Evolutionary conservation across 805 yeast species (phyloP), one percentile per base, ranked within the genome.

Genomic region (Cyberlindnera lachancei): DNA sequence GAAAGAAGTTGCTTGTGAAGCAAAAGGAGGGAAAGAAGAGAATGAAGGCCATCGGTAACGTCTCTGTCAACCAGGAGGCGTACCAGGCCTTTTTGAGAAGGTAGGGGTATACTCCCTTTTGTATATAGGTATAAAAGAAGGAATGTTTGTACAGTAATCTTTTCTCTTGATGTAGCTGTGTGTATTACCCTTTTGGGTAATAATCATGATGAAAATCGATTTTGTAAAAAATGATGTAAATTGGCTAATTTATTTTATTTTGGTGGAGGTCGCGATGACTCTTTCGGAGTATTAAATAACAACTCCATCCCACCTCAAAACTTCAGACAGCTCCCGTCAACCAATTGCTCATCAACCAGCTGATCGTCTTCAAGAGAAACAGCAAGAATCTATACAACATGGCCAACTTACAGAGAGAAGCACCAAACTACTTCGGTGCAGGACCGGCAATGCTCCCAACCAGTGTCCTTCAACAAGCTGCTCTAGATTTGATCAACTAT

Each of bases 391-490:
- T 9, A 15, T 12, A 22, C 21, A 22, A 20, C 13, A 30, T 30
- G 27, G 32, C 32, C 14, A 30, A n/a, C 26, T 31, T 78, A 33
- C 68, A 72, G 29, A 74, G 90, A 64, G 77, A 68, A 55, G 78
- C 77, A 50, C 86, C 87, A 35, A 64, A 73, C 51, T 84, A 92
- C 56, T 92, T 86, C 51, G 98, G 97, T 36, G 97, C 99, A n/a
- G 99, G 99, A 11, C 99, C 99, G 30, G 98, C 98, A 1, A 70
- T 79, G 32, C 67, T 92, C 27, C 96, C 97, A 21, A 76, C 90
- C 4, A 52, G 59, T 4, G 97, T 90, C 3, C 69, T 92, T 34
- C 79, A 85, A 59, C 79, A 84, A 61, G 95, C 96, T 5, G 94
- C 96, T 2, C 54, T 57, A 20, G 97, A 92, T 55, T 65, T 92